These are phyloP conservation scores for Capronia coronata DNA, from an alignment of 2,329 filamentous ascomycete species.

Conservation along the genomic window DNA sequence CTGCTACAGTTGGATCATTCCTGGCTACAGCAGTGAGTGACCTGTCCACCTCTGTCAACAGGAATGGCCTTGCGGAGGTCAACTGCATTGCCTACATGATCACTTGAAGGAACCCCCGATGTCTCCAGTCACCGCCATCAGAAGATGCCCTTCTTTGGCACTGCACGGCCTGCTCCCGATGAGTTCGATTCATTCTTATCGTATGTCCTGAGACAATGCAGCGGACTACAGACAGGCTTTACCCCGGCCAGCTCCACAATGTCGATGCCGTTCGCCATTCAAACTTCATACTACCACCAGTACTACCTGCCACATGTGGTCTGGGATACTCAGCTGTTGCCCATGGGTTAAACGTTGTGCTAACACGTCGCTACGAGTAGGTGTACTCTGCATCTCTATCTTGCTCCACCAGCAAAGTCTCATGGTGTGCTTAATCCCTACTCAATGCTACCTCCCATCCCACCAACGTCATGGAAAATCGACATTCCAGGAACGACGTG, in stretches of 20 bases:
- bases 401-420: slow-evolving; percentile 1
- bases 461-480: slow-evolving; percentile 16
- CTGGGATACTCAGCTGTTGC: not conserved
- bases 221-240: no score
- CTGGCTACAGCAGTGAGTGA: not conserved
- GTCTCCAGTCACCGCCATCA: no score
- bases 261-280: not conserved
- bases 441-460: slow-evolving; percentile 17
- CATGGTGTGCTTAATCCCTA: slow-evolving; percentile 5
- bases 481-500: not conserved
- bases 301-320: no score
- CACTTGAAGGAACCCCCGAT: no score
- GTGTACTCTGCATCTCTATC: slow-evolving; percentile 4
- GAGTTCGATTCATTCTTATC: not conserved
- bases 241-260: not conserved
- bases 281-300: not conserved
- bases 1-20: not conserved
- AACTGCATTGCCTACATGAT: no score
- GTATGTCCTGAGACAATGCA: no score
- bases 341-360: not conserved
- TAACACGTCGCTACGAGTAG: not conserved
- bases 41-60: no score
- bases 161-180: no score
- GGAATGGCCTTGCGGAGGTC: no score
- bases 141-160: no score